These are phyloP conservation scores for Chalciporus sp. DNA, from an alignment of 1,284 basidiomycete genomes.

Conservation along the genomic window DNA sequence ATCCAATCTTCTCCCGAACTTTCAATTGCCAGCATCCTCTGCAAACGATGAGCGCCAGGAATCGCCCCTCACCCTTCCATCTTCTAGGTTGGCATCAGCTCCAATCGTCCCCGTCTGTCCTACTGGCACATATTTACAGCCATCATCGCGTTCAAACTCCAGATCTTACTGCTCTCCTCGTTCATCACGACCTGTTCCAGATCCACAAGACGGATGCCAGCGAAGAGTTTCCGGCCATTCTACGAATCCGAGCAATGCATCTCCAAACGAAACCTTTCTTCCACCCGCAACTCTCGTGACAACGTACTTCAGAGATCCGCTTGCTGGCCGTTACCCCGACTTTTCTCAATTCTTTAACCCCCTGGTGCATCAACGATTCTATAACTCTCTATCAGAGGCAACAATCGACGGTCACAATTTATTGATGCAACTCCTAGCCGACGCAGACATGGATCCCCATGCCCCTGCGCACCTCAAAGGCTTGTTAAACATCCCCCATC, in stretches of 20 bases:
- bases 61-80: neutral
- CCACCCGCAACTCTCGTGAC: constrained; percentile 1
- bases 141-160: constrained; percentile 3
- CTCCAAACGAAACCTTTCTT: neutral
- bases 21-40: constrained; percentile 18
- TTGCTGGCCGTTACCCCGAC: constrained; percentile 35
- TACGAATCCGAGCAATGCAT: neutral
- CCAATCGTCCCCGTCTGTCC: constrained; percentile 1
- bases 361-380: constrained; percentile 10
- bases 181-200: neutral
- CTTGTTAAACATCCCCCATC: neutral
- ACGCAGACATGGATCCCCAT: neutral
- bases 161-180: neutral
- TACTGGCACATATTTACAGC: neutral
- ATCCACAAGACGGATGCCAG: neutral
- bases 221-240: constrained; percentile 7
- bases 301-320: constrained; percentile 35
- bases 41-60: neutral
- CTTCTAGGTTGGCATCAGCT: constrained; percentile 3
- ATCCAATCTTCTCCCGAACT: constrained; percentile 4
- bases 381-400: neutral
- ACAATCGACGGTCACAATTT: neutral
- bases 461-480: neutral
- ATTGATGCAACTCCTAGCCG: neutral
- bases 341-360: constrained; percentile 36